These are phyloP conservation scores for Penicillium coffeae DNA, from an alignment of 495 filamentous ascomycete species.

Conservation along the genomic window DNA sequence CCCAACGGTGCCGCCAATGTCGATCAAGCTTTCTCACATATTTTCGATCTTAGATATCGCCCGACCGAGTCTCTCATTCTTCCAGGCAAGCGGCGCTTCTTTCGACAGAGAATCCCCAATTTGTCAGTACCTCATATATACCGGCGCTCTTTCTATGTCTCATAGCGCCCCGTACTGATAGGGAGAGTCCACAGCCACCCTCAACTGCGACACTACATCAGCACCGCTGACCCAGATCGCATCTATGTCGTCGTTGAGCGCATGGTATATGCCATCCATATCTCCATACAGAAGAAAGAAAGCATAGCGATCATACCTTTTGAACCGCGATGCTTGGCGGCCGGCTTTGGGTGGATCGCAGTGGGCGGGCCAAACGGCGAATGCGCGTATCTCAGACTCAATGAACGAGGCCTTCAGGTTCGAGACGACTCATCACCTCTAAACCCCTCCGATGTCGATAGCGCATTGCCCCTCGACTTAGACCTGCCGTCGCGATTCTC, in stretches of 20 bases:
- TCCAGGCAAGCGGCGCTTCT: conserved; percentile 66
- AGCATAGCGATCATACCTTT: conserved; percentile 77
- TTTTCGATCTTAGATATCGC: conserved; percentile 40
- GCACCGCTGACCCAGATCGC: conserved; percentile 66
- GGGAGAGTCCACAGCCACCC: conserved; percentile 60
- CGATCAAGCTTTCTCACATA: conserved; percentile 11
- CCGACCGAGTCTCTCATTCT: conserved; percentile 59
- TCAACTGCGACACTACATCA: conserved; percentile 89
- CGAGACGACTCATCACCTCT: conserved; percentile 30
- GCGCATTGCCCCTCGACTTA: conserved; percentile 55
- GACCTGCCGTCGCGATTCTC: conserved; percentile 34
- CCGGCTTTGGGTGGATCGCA: conserved; percentile 82
- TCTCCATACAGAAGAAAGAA: conserved; percentile 66
- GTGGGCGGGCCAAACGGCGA: conserved; percentile 78
- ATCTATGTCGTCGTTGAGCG: conserved; percentile 78
- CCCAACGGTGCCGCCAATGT: neutral
- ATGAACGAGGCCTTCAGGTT: conserved; percentile 29
- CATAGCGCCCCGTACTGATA: conserved; percentile 7
- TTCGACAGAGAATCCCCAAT: conserved; percentile 68
- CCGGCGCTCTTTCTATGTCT: neutral
- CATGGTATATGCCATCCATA: conserved; percentile 70
- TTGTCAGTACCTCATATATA: conserved; percentile 50
- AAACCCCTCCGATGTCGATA: conserved; percentile 53
- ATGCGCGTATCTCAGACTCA: conserved; percentile 72
- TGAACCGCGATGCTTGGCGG: conserved; percentile 76